phyloP scores from a whole-genome alignment of 495 filamentous ascomycete genomes.

The Podospora bellae-mahoneyi region DNA sequence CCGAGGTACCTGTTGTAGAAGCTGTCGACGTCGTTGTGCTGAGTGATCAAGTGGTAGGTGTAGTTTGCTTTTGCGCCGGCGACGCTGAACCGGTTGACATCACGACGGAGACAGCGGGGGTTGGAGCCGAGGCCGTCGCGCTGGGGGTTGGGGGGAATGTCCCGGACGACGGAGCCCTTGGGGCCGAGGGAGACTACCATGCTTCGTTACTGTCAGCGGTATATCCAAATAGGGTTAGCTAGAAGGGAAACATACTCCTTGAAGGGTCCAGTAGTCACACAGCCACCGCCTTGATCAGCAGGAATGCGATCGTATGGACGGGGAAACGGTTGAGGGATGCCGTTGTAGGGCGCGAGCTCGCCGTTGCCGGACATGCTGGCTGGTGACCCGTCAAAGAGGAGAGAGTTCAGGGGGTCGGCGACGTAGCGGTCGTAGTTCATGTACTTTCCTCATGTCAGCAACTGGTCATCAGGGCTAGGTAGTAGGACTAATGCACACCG shows the following conservation, averaged over 20 bases:
- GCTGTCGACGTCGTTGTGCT: constrained; percentile 40
- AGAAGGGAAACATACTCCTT: constrained; percentile 12
- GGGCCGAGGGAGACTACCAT: constrained; percentile 55
- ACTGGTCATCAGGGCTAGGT: background rate
- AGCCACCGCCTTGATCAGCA: constrained; percentile 53
- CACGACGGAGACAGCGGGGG: constrained; percentile 63
- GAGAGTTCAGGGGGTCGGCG: constrained; percentile 36
- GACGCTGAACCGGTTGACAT: constrained; percentile 39
- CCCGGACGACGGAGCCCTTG: constrained; percentile 20
- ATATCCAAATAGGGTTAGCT: too few species aligned
- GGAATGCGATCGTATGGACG: background rate
- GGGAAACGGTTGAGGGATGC: constrained; percentile 6
- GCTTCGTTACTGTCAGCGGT: constrained; percentile 20
- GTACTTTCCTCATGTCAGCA: constrained; percentile 39
- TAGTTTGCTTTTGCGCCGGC: constrained; percentile 46
- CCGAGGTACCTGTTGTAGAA: constrained; percentile 54
- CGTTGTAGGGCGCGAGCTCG: constrained; percentile 12
- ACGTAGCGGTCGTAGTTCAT: constrained; percentile 46
- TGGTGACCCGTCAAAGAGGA: constrained; percentile 42
- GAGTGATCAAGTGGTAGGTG: constrained; percentile 34
- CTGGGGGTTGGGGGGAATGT: constrained; percentile 17
- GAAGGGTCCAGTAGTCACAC: constrained; percentile 59
- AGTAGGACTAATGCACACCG: background rate
- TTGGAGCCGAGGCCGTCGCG: constrained; percentile 40
- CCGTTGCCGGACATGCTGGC: constrained; percentile 37